These are phyloP conservation scores for Xylaria telfairii DNA, from an alignment of 495 filamentous ascomycete species.

Conservation along the genomic window DNA sequence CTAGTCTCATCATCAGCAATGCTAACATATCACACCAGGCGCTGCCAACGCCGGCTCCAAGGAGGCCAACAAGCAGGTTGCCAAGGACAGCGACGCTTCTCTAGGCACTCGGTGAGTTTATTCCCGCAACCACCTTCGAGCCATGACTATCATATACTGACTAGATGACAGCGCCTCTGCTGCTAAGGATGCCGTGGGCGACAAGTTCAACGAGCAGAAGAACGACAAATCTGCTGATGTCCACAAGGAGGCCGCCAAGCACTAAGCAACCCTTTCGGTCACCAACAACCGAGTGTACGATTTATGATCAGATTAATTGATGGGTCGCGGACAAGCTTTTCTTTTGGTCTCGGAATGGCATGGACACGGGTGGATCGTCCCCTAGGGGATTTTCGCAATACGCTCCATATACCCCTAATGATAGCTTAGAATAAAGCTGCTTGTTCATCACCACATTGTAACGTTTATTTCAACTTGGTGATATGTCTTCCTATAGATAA, in stretches of 20 bases:
- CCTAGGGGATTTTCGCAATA: constrained; percentile 19
- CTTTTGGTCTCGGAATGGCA: constrained; percentile 31
- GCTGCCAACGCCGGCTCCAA: constrained; percentile 57
- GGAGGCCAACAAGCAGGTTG: constrained; percentile 70
- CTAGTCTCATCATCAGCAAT: constrained; percentile 15
- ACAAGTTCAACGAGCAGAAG: constrained; percentile 64
- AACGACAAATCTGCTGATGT: constrained; percentile 60
- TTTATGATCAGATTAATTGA: constrained; percentile 23
- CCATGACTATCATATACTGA: constrained; percentile 26
- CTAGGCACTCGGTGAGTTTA: constrained; percentile 57
- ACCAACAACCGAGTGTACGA: constrained; percentile 33
- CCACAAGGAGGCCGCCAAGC: constrained; percentile 63
- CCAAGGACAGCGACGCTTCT: constrained; percentile 61
- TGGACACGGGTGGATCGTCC: constrained; percentile 30
- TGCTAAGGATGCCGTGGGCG: constrained; percentile 60
- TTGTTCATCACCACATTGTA: constrained; percentile 30
- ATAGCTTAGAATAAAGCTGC: constrained; percentile 41
- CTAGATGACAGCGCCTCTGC: constrained; percentile 50
- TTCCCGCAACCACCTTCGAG: not conserved
- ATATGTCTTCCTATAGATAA: constrained; percentile 1
- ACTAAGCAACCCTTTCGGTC: constrained; percentile 48
- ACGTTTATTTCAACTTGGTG: not conserved
- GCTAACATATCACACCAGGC: constrained; percentile 29
- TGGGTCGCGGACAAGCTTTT: constrained; percentile 25
- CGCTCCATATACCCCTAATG: constrained; percentile 44